phyloP scores from a whole-genome alignment of 73 alveolate species.

The Diophrys sp. region DNA sequence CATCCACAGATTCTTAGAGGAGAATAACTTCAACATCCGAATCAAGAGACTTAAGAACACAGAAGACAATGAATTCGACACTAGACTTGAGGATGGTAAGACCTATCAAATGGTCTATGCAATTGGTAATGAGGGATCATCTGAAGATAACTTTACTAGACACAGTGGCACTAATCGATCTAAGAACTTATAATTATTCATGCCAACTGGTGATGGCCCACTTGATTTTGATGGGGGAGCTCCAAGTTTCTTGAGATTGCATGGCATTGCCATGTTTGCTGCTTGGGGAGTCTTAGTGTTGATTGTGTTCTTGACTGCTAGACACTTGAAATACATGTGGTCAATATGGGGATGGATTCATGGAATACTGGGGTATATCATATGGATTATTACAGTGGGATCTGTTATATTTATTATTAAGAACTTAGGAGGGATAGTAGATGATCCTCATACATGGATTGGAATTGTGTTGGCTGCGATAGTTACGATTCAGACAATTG shows the following conservation, averaged over 20 bases:
- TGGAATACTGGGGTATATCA: slow-evolving; percentile 4
- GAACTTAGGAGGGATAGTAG: background rate
- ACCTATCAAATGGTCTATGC: background rate
- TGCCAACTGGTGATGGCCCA: background rate
- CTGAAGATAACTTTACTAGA: background rate
- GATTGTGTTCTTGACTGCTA: background rate
- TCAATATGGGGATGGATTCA: background rate
- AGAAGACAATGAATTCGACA: background rate
- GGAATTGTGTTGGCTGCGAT: background rate
- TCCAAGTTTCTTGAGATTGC: background rate
- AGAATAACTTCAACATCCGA: background rate
- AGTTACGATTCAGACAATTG: background rate
- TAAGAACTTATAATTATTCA: too few relatives aligned
- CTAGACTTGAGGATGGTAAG: background rate
- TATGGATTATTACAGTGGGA: background rate
- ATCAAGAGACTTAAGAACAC: background rate
- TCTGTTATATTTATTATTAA: background rate
- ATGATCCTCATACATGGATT: background rate
- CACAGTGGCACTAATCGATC: background rate
- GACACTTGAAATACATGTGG: background rate
- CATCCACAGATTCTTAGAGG: background rate
- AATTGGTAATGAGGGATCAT: background rate
- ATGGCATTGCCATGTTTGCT: background rate
- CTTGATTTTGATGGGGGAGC: background rate
- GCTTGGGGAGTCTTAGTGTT: slow-evolving; percentile 8